These are phyloP conservation scores for Parastagonospora avenae DNA, from an alignment of 2,329 filamentous ascomycete genomes.

Conservation along the genomic window DNA sequence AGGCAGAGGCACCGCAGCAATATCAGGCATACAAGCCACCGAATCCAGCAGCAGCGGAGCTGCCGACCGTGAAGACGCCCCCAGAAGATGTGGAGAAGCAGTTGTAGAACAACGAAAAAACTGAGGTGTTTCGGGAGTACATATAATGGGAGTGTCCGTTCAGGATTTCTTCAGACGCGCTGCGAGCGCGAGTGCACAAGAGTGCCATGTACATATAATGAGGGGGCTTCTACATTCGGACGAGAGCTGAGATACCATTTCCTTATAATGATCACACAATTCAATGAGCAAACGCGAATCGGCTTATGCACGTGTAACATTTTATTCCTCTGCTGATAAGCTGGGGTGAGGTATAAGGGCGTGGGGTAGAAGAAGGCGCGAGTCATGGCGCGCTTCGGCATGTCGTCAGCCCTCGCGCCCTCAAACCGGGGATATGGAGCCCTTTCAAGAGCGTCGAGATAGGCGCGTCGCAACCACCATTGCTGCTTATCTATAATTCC, in stretches of 20 bases:
- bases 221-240: neutral
- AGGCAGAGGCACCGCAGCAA: conserved; percentile 13
- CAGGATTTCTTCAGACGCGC: neutral
- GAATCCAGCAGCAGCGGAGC: conserved; percentile 17
- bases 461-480: conserved; percentile 17
- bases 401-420: conserved; percentile 27
- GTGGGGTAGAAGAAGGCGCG: conserved; percentile 2
- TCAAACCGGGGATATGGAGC: conserved; percentile 12
- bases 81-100: conserved; percentile 30
- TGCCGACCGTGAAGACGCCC: conserved; percentile 25
- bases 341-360: too few relatives aligned
- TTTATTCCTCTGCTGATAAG: neutral
- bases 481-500: neutral
- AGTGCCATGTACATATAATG: conserved; percentile 8
- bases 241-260: conserved; percentile 9
- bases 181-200: neutral
- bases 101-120: conserved; percentile 2
- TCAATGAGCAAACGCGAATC: neutral
- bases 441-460: conserved; percentile 11
- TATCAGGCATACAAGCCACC: conserved; percentile 38
- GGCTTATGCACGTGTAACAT: neutral
- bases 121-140: conserved; percentile 3
- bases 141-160: neutral
- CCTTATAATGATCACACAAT: neutral
- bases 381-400: conserved; percentile 14